Base-by-base conservation (phyloP, 2,329 filamentous ascomycete genomes). In the Cephalotrichum gorgonifer region DNA sequence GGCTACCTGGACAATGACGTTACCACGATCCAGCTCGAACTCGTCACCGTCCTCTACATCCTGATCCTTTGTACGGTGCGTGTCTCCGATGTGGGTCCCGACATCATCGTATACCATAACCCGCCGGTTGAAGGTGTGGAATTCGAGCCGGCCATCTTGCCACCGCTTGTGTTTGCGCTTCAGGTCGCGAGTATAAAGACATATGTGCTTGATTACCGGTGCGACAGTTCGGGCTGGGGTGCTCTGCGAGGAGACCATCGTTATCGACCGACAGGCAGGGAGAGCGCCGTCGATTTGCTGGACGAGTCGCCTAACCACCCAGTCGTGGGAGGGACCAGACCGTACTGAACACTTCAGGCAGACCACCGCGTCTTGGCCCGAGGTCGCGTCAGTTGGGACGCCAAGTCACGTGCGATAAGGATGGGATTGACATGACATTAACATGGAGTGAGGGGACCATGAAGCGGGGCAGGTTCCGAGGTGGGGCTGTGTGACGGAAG, bases 131-230 rank as follows among this genome's bases (percentile, higher is more conserved):
- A 95, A 95, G 1, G 86, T 85, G 61, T 96, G 90, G 55, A 85
- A 95, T 54, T 85, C 86, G 53, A 96, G 77, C 47, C 81, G 81
- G 31, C 91, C 90, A 82, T 96, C 90, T 59, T 95, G 88, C 90
- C 90, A 96, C 52, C 87, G 75, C 63, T 96, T 96, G 57, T 88
- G 83, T 68, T 96, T 96, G 50, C 87, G 81, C 47, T 82, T 81
- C 39, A 95, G 64, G 61, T 96, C 90, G 61, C 87, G 81, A 2
- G 89, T 94, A 65, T 87, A 96, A 4, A 96, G 80, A 63, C 90
- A 96, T 53, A 79, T 76, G 64, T 85, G 94, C 60, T 94, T 88
- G 60, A 86, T 72, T 35, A 96, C 88, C 0, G 78, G 74, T 2
- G 89, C 88, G 20, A 82, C 85, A 57, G 78, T 81, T 56, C 81